phyloP scores from a whole-genome alignment of 345 rosid species.

The Toxicodendron radicans region DNA sequence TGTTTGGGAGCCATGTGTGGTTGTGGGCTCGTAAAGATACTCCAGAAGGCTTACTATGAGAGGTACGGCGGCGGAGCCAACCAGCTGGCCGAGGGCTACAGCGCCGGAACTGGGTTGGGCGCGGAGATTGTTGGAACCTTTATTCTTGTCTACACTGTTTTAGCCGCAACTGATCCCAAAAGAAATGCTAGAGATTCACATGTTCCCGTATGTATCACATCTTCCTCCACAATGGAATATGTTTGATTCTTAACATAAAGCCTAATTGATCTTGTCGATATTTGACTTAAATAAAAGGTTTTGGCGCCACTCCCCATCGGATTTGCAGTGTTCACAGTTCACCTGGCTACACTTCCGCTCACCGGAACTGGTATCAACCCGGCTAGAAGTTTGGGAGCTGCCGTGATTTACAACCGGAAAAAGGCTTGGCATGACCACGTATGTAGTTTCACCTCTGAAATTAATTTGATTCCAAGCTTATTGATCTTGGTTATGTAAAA shows the following conservation, averaged over 20 bases:
- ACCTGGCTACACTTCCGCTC: conserved; percentile 67
- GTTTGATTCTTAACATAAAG: not conserved
- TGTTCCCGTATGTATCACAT: conserved; percentile 46
- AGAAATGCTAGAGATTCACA: conserved; percentile 63
- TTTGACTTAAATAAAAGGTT: conserved; percentile 30
- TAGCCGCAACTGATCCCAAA: conserved; percentile 71
- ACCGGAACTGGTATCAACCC: conserved; percentile 79
- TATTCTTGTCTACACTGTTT: conserved; percentile 62
- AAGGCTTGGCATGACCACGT: conserved; percentile 68
- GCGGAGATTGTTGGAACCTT: conserved; percentile 72
- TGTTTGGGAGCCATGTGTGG: conserved; percentile 69
- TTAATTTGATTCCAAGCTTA: not conserved
- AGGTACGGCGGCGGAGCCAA: conserved; percentile 69
- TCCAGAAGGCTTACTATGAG: conserved; percentile 49
- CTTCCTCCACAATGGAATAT: not conserved
- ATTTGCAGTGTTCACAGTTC: conserved; percentile 69
- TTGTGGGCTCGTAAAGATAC: conserved; percentile 56
- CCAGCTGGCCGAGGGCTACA: conserved; percentile 43
- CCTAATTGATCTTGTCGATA: not conserved
- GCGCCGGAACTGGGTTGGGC: conserved; percentile 58
- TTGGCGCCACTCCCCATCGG: conserved; percentile 72
- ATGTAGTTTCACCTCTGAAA: conserved; percentile 4
- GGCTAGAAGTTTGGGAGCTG: conserved; percentile 69
- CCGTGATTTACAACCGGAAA: conserved; percentile 43
- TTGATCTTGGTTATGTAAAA: not conserved